Evolutionary conservation across 73 alveolate species (phyloP).

Genomic region (Loxodes magnus): DNA sequence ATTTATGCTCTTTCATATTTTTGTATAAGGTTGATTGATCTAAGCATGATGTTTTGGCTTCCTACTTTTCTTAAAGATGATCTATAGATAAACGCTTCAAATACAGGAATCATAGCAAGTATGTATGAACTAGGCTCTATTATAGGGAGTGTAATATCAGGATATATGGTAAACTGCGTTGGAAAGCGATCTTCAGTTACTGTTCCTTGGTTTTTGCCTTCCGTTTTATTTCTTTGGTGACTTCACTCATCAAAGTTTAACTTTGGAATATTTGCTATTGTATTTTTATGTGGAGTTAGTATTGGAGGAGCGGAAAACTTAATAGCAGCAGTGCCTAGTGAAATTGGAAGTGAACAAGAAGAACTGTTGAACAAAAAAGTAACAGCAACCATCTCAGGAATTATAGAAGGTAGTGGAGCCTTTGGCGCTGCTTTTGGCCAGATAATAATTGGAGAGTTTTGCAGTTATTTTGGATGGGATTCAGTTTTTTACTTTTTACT

Average conservation of each 20-base stretch:
- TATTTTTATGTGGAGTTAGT: conserved; percentile 7
- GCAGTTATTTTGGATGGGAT: no score
- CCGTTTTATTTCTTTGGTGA: conserved; percentile 2
- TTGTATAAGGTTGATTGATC: conserved; percentile 19
- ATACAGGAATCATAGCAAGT: conserved; percentile 12
- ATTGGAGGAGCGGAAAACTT: conserved; percentile 12
- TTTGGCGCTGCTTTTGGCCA: conserved; percentile 18
- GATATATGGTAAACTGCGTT: background rate
- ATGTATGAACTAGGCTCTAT: conserved; percentile 26
- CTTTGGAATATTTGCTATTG: background rate
- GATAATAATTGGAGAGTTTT: conserved; percentile 1
- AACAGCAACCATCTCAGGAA: conserved; percentile 23
- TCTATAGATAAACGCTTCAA: background rate
- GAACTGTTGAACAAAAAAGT: conserved; percentile 9
- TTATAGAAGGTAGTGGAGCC: conserved; percentile 9
- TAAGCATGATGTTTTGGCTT: conserved; percentile 34
- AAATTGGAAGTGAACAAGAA: background rate
- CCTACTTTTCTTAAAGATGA: conserved; percentile 21
- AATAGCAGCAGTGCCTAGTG: conserved; percentile 8
- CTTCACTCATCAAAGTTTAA: background rate
- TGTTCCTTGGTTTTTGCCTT: background rate
- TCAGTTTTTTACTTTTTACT: no score
- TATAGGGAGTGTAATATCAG: conserved; percentile 11
- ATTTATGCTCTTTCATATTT: conserved; percentile 20
- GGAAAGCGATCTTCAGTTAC: background rate